phyloP scores from a whole-genome alignment of 805 yeast species.

The Metschnikowia drakensbergensis region DNA sequence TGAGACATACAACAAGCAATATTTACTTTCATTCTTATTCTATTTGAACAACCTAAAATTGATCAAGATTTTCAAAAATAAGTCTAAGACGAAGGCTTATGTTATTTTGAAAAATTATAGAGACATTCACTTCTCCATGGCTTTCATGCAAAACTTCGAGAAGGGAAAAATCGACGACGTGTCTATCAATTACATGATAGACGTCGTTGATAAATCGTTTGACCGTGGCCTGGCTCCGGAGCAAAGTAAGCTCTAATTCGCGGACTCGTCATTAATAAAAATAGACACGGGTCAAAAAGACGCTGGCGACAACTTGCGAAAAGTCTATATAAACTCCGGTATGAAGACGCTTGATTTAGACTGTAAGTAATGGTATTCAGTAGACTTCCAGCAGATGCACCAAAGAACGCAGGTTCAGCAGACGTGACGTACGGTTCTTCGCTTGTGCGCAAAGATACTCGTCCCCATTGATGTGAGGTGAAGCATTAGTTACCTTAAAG shows the following conservation, averaged over 20 bases:
- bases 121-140: constrained; percentile 25
- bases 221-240: constrained; percentile 9
- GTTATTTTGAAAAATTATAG: constrained; percentile 28
- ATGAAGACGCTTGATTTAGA: not conserved
- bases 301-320: not conserved
- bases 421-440: too few species aligned
- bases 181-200: constrained; percentile 30
- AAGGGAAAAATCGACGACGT: constrained; percentile 16
- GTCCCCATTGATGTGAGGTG: not conserved
- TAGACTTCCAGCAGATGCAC: not conserved
- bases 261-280: not conserved
- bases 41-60: constrained; percentile 34
- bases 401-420: too few species aligned
- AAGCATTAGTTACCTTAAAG: not conserved
- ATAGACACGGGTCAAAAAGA: not conserved
- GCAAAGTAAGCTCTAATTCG: not conserved
- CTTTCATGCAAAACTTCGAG: constrained; percentile 23
- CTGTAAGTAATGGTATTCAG: not conserved
- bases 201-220: constrained; percentile 30
- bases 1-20: constrained; percentile 41
- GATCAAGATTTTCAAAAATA: constrained; percentile 38
- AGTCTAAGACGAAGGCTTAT: constrained; percentile 39
- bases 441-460: too few species aligned
- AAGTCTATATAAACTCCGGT: not conserved
- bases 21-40: constrained; percentile 37